A percentile compares a stretch with the other conserved stretches of the same genome.
phyloP scores from a whole-genome alignment of 192 early-diverging fungal species.

The Entomortierella chlamydospora region DNA sequence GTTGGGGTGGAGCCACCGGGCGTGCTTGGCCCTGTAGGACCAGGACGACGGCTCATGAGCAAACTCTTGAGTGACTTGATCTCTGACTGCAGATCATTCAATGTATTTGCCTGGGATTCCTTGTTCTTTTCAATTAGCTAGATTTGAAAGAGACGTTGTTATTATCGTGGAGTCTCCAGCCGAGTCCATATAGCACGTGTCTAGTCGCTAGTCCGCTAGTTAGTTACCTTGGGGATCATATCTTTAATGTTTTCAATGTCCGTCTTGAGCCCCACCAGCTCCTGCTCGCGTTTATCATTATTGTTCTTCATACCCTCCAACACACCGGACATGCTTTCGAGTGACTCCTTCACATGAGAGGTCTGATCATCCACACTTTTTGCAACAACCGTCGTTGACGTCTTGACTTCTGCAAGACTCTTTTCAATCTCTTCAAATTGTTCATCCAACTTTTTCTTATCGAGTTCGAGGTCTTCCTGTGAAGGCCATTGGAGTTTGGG shows the following conservation, averaged over 20 bases:
- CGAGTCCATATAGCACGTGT: no score
- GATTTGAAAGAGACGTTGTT: no score
- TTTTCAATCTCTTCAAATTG: slow-evolving; percentile 64
- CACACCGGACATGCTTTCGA: slow-evolving; percentile 70
- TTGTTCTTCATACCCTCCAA: slow-evolving; percentile 69
- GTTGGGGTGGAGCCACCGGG: slow-evolving; percentile 20
- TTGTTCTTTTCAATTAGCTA: slow-evolving; percentile 78
- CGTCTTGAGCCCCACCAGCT: slow-evolving; percentile 74
- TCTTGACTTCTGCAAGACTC: slow-evolving; percentile 32
- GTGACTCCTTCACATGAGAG: slow-evolving; percentile 72
- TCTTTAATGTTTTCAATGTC: slow-evolving; percentile 76
- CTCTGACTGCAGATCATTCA: slow-evolving; percentile 90
- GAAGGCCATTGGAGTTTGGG: slow-evolving; percentile 68
- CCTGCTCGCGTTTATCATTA: slow-evolving; percentile 71
- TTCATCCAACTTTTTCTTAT: slow-evolving; percentile 73
- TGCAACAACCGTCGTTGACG: slow-evolving; percentile 30
- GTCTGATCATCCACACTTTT: slow-evolving; percentile 75
- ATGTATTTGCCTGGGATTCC: slow-evolving; percentile 68
- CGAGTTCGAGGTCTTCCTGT: slow-evolving; percentile 74
- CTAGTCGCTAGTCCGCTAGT: no score
- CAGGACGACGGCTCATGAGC: slow-evolving; percentile 79
- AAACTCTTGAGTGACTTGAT: slow-evolving; percentile 92
- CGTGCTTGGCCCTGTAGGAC: background rate
- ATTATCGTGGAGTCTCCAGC: no score
- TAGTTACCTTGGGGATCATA: slow-evolving; percentile 80